These are phyloP conservation scores for Ceratocystis harringtonii DNA, from an alignment of 2,329 filamentous ascomycete species.

Conservation along the genomic window DNA sequence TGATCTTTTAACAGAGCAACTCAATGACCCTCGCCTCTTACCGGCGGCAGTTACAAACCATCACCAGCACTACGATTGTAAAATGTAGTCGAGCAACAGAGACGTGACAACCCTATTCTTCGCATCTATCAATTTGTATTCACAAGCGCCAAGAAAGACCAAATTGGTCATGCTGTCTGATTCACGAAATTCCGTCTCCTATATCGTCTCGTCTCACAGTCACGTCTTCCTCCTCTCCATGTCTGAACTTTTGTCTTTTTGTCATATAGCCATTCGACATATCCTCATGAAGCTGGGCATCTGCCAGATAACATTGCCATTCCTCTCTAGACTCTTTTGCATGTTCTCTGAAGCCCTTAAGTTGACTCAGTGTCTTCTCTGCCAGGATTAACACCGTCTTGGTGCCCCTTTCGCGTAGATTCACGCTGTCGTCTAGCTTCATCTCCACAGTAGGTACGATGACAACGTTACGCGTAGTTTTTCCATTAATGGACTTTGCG, in stretches of 20 bases:
- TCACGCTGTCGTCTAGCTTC: not conserved
- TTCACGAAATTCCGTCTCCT: no score
- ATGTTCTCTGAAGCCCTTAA: slow-evolving; percentile 16
- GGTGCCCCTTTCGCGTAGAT: slow-evolving; percentile 8
- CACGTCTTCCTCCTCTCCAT: slow-evolving; percentile 20
- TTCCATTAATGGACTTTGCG: not conserved
- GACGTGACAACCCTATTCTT: not conserved
- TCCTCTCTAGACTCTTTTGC: slow-evolving; percentile 4
- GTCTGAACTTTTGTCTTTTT: not conserved
- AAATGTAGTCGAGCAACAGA: not conserved
- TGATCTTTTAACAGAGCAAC: slow-evolving; percentile 25
- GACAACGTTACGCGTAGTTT: slow-evolving; percentile 7
- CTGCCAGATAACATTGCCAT: not conserved
- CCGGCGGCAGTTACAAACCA: slow-evolving; percentile 52
- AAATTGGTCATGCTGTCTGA: no score
- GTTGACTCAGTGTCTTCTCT: slow-evolving; percentile 13
- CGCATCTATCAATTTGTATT: not conserved
- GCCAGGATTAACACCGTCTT: slow-evolving; percentile 9
- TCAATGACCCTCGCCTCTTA: slow-evolving; percentile 54
- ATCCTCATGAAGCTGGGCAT: not conserved
- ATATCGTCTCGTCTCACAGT: no score
- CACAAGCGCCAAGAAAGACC: not conserved
- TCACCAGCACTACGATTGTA: not conserved
- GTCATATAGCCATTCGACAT: not conserved
- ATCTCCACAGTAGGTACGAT: slow-evolving; percentile 9